phyloP scores from a whole-genome alignment of 495 filamentous ascomycete genomes.

The Neurospora sp. region DNA sequence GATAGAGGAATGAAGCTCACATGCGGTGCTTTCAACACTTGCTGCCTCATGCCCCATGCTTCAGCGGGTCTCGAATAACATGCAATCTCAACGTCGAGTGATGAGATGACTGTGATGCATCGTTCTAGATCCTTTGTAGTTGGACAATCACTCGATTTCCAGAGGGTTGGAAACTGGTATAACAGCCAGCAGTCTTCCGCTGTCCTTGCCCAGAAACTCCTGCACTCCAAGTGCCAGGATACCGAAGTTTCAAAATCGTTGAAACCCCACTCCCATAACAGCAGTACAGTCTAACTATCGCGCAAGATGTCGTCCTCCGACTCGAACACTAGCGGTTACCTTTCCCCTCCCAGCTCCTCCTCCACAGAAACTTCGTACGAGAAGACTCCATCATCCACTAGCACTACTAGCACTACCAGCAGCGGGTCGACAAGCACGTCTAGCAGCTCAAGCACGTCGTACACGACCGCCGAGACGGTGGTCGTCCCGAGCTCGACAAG shows the following conservation, averaged over 20 bases:
- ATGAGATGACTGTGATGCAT: neutral
- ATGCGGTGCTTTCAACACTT: neutral
- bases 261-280: too few species aligned
- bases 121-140: neutral
- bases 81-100: neutral
- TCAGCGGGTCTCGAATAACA: neutral
- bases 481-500: neutral
- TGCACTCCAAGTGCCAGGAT: too few species aligned
- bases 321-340: neutral
- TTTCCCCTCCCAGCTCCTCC: neutral
- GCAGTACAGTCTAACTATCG: neutral
- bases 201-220: too few species aligned
- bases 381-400: neutral
- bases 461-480: neutral
- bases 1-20: neutral
- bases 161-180: neutral
- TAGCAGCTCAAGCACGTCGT: neutral
- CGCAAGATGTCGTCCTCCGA: neutral
- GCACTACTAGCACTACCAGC: neutral
- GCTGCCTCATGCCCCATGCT: neutral
- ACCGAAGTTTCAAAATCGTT: too few species aligned
- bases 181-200: neutral
- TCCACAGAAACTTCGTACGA: neutral
- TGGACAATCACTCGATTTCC: neutral
- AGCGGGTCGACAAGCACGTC: neutral